A percentile compares a stretch with the other conserved stretches of the same genome.
Evolutionary conservation across 805 yeast species (phyloP).

Genomic region (Tetrapisispora phaffii): DNA sequence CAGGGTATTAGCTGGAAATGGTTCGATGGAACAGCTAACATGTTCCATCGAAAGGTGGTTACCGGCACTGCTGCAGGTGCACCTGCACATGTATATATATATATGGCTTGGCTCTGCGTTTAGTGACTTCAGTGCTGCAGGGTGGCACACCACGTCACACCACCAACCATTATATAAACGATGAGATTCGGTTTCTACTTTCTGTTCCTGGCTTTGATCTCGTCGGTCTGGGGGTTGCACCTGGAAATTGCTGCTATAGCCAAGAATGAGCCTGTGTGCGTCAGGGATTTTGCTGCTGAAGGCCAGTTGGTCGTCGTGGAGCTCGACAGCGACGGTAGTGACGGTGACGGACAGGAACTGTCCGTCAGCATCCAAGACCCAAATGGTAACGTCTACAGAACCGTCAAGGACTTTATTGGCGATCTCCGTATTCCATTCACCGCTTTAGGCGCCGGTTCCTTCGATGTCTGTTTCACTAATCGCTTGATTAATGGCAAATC

Average conservation of each 20-base stretch:
- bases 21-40: no score
- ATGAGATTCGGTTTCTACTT: neutral
- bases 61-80: no score
- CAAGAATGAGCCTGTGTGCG: constrained; percentile 56
- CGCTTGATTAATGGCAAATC: constrained; percentile 23
- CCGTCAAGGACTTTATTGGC: constrained; percentile 66
- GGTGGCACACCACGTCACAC: no score
- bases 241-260: constrained; percentile 44
- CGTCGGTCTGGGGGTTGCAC: constrained; percentile 26
- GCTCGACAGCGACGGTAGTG: constrained; percentile 59
- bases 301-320: constrained; percentile 85
- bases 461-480: constrained; percentile 88
- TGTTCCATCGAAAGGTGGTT: no score
- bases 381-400: constrained; percentile 76
- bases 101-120: no score
- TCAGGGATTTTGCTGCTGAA: constrained; percentile 80
- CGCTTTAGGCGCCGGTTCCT: constrained; percentile 68
- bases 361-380: constrained; percentile 61
- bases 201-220: neutral
- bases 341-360: constrained; percentile 82
- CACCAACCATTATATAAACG: neutral
- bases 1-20: no score
- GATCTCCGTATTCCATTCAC: constrained; percentile 71
- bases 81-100: no score
- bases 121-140: no score